These are phyloP conservation scores for Candida saitoana DNA, from an alignment of 805 yeast genomes.

Conservation along the genomic window DNA sequence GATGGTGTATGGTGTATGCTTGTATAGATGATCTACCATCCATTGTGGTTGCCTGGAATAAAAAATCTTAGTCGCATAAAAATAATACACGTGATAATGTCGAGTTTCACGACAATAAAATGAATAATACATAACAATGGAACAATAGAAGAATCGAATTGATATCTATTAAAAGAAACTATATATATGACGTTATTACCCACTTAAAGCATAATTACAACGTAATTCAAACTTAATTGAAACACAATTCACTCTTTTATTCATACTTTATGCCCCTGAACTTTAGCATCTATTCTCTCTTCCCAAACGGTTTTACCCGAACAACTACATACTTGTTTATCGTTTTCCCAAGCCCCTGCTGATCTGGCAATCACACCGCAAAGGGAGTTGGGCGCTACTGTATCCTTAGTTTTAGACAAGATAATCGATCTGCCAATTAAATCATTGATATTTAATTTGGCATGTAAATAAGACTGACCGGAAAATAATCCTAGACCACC, in stretches of 20 bases:
- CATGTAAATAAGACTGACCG: conserved; percentile 37
- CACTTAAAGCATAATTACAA: no score
- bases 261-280: not conserved
- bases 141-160: not conserved
- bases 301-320: conserved; percentile 96
- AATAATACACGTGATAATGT: not conserved
- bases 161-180: no score
- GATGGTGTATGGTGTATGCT: no score
- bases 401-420: conserved; percentile 38
- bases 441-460: conserved; percentile 48
- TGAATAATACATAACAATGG: not conserved
- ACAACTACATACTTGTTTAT: conserved; percentile 88
- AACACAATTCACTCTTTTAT: no score
- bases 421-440: conserved; percentile 69
- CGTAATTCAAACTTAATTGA: no score
- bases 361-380: conserved; percentile 92
- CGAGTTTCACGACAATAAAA: not conserved
- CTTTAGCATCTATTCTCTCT: conserved; percentile 72
- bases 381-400: conserved; percentile 42
- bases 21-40: not conserved
- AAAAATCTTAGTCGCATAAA: not conserved
- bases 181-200: no score
- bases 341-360: conserved; percentile 97
- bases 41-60: not conserved
- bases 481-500: conserved; percentile 18